These are phyloP conservation scores for Zangia roseola DNA, from an alignment of 768 basidiomycete genomes.

Conservation along the genomic window DNA sequence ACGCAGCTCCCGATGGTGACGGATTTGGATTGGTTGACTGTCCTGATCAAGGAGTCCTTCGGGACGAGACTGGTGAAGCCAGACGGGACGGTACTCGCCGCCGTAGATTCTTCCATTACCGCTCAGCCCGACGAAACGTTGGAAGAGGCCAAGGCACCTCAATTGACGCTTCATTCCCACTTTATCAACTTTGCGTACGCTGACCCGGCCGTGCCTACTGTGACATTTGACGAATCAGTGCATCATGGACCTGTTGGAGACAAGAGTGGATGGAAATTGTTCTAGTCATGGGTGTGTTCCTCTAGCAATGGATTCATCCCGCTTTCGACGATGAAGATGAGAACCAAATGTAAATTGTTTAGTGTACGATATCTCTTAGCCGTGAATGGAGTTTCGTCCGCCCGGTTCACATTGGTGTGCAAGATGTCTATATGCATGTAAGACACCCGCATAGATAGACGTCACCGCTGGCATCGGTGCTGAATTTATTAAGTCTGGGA, in stretches of 20 bases:
- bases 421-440: too few species aligned
- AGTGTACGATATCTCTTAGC: too few species aligned
- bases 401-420: too few species aligned
- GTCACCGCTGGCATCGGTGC: too few species aligned
- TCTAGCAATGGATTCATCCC: too few species aligned
- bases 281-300: not conserved
- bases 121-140: not conserved
- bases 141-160: conserved; percentile 5
- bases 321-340: too few species aligned
- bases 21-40: not conserved
- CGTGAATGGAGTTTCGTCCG: too few species aligned
- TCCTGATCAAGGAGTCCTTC: conserved; percentile 7
- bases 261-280: not conserved
- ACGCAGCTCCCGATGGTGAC: conserved; percentile 1
- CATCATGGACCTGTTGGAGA: conserved; percentile 2
- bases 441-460: too few species aligned
- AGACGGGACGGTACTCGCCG: conserved; percentile 9
- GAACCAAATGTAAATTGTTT: too few species aligned
- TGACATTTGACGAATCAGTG: not conserved
- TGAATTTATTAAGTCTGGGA: too few species aligned
- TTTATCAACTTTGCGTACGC: not conserved
- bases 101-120: not conserved
- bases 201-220: not conserved
- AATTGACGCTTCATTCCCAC: conserved; percentile 15
- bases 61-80: conserved; percentile 12